Evolutionary conservation across 2,329 filamentous ascomycete species (phyloP).

Genomic region (Pestalotiopsis sp.): DNA sequence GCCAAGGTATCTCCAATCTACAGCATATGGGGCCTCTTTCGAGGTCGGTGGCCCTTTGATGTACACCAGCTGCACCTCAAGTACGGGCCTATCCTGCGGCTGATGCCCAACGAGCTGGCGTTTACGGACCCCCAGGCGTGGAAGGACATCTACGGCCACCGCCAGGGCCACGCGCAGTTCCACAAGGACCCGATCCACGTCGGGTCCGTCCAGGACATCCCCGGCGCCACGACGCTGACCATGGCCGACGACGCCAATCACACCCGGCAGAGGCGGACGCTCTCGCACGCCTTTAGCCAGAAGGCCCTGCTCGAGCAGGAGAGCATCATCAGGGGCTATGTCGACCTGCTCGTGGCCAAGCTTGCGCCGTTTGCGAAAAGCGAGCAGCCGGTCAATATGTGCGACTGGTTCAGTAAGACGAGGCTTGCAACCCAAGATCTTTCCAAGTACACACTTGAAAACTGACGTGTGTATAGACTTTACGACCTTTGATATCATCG

Average conservation of each 20-base stretch:
- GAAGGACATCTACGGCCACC: constrained; percentile 43
- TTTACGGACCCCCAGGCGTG: constrained; percentile 40
- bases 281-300: constrained; percentile 43
- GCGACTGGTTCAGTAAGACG: constrained; percentile 40
- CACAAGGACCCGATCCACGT: constrained; percentile 35
- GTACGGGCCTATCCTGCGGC: constrained; percentile 44
- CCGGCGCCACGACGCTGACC: constrained; percentile 32
- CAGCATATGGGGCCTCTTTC: constrained; percentile 23
- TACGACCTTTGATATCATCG: constrained; percentile 43
- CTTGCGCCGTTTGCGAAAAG: constrained; percentile 27
- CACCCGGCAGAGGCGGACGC: constrained; percentile 32
- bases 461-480: constrained; percentile 36
- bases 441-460: not conserved
- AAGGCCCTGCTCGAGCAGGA: constrained; percentile 42
- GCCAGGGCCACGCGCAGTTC: constrained; percentile 31
- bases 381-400: constrained; percentile 30
- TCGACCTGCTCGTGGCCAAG: constrained; percentile 36
- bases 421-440: constrained; percentile 17
- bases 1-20: constrained; percentile 26
- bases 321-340: constrained; percentile 39
- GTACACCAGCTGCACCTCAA: constrained; percentile 32
- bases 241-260: constrained; percentile 35
- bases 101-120: constrained; percentile 43
- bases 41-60: constrained; percentile 25
- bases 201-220: constrained; percentile 32